phyloP scores from a whole-genome alignment of 2,329 filamentous ascomycete genomes.

The Aplosporella prunicola region DNA sequence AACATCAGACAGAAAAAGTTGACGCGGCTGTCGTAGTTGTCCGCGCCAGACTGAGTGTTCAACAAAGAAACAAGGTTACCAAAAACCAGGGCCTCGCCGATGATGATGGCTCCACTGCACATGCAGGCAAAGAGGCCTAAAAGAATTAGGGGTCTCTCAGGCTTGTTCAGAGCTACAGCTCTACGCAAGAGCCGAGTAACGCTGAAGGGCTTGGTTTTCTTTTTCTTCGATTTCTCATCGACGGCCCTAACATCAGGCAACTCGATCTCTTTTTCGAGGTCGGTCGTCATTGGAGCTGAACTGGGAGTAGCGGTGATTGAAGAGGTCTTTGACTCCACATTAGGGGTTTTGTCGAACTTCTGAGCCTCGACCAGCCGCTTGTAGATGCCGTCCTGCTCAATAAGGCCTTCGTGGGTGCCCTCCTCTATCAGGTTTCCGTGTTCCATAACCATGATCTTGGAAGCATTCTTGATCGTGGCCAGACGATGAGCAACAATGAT shows the following conservation, averaged over 20 bases:
- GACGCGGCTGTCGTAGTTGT: constrained; percentile 24
- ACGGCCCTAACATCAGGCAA: neutral
- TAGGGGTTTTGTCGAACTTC: constrained; percentile 23
- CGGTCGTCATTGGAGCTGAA: constrained; percentile 2
- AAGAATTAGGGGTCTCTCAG: constrained; percentile 30
- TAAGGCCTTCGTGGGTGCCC: constrained; percentile 23
- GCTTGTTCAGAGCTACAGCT: constrained; percentile 21
- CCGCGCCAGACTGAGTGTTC: constrained; percentile 34
- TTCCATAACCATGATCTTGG: constrained; percentile 28
- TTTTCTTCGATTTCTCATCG: neutral
- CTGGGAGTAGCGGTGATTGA: constrained; percentile 9
- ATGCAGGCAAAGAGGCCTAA: constrained; percentile 37
- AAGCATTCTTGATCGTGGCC: constrained; percentile 28
- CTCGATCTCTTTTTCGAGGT: constrained; percentile 4
- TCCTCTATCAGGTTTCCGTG: constrained; percentile 24
- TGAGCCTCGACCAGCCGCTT: constrained; percentile 26
- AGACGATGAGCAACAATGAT: constrained; percentile 29
- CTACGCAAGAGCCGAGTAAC: constrained; percentile 19
- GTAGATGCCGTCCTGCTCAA: constrained; percentile 22
- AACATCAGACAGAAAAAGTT: constrained; percentile 41
- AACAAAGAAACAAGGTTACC: constrained; percentile 42
- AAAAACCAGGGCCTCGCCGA: constrained; percentile 52
- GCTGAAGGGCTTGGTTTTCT: constrained; percentile 2
- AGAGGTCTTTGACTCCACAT: constrained; percentile 7
- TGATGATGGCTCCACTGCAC: constrained; percentile 41